Conservation (phyloP, 2,329 filamentous ascomycete species). For the Colletotrichum cereale region DNA sequence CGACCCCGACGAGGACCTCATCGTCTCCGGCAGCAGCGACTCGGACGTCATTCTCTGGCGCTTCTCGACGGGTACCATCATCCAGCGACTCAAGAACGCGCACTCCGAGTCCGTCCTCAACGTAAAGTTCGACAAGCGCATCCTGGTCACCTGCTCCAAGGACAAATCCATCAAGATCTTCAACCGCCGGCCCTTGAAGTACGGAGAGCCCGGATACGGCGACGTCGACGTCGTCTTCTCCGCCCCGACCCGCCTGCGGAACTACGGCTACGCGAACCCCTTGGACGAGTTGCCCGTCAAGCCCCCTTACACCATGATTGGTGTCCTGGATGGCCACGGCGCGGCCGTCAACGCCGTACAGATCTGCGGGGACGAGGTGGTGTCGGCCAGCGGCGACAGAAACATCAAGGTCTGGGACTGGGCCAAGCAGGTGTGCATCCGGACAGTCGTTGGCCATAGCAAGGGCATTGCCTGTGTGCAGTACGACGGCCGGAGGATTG, state of each 20-base stretch:
- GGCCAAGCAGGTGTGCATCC: conserved; percentile 79
- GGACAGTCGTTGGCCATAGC: conserved; percentile 86
- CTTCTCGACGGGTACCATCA: conserved; percentile 88
- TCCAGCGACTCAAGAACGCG: conserved; percentile 81
- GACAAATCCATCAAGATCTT: conserved; percentile 98
- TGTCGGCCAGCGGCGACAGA: conserved; percentile 94
- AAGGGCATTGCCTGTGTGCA: conserved; percentile 99
- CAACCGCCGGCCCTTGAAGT: conserved; percentile 79
- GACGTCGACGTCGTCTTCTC: conserved; percentile 60
- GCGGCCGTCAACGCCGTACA: conserved; percentile 98
- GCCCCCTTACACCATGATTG: conserved; percentile 81
- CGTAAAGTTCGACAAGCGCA: conserved; percentile 89
- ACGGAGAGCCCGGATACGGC: conserved; percentile 70
- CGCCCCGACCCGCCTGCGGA: conserved; percentile 63
- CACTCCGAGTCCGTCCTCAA: conserved; percentile 95
- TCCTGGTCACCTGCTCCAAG: conserved; percentile 96
- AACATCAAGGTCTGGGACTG: conserved; percentile 97
- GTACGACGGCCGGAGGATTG: conserved; percentile 92
- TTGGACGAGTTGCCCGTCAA: conserved; percentile 65
- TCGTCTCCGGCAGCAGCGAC: conserved; percentile 97
- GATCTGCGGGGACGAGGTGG: conserved; percentile 85
- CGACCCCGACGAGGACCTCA: conserved; percentile 85
- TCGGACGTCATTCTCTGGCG: conserved; percentile 91
- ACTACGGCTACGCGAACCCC: conserved; percentile 63
- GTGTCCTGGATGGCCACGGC: conserved; percentile 83